Evolutionary conservation across 129 eudicot species (phyloP), one percentile per base, ranked within the genome.

Genomic region (Chrysanthemum makinoi): DNA sequence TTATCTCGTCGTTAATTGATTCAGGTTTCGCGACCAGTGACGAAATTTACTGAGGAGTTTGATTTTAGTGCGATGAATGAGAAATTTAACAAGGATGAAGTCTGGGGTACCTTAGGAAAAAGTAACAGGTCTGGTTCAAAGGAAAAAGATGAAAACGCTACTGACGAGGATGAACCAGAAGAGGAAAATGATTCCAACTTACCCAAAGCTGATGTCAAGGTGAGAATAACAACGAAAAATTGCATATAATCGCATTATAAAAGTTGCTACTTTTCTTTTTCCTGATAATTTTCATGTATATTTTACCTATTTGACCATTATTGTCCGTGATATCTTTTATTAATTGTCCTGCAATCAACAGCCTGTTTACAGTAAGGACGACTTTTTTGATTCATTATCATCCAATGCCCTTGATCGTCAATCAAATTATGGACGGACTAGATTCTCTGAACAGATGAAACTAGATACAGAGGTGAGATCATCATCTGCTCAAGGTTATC

Each of bases 21-120:
- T 44, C 85, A 93, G 98, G 74, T 66, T 35, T 78, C 88, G 30
- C 84, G 84, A 53, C 83, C 98, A 55, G 84, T 87, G 81, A 72
- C 85, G 63, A 85, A 82, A 72, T 93, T 93, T 72, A 87, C 89
- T 0, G 98, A 93, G 78, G 98, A 93, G 26, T 93, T 93, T 69
- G 98, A 93, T 82, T 93, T 93, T 47, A 80, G 50, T 69, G 98
- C 98, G 20, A 93, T 93, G 98, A 93, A 93, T 83, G 98, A 93
- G 75, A 93, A 89, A 59, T 93, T 93, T 69, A 93, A 89, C 44
- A 93, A 93, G 72, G 98, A 93, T 71, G 96, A 93, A 87, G 92
- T 93, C 12, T 93, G 98, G 98, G 98, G 98, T 70, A 83, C 83
- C 63, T 83, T 89, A 46, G 98, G 98, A 52, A 89, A 89, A 77